Evolutionary conservation across 202 grass and related monocot genomes (phyloP), one percentile per base, ranked within the genome.

Genomic region (Saccharum hybrid): DNA sequence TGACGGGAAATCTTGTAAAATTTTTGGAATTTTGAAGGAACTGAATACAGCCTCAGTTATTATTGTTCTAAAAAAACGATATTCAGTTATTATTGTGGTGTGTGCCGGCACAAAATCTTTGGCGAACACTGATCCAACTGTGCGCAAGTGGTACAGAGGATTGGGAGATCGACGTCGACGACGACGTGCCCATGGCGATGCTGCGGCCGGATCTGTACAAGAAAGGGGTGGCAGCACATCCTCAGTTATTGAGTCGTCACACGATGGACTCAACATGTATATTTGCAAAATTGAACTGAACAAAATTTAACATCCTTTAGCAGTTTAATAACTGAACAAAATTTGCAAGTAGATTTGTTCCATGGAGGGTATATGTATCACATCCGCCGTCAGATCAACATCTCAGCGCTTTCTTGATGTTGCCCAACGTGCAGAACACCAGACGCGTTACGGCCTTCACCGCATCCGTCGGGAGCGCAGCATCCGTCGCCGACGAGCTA

Each of bases 401-500:
- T 42, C 87, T 4, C 66, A 92, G 42, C n/a, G 92, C 85, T 41
- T 74, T 91, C 89, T 79, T 90, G 51, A 98, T 87, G 34, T 93
- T 93, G 46, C 76, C 85, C 85, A 92, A 18, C 2, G 87, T 92
- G 75, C 85, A 82, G 3, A 74, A 88, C 63, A 85, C 78, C 18
- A 98, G 80, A 16, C 64, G 54, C 19, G 76, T 77, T 51, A 83
- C 81, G 8, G 74, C 66, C 30, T 89, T 89, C 59, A 81, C 77
- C 1, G 80, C 82, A 8, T 45, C 83, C 38, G 56, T n/a, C 68
- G 60, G 13, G 46, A 15, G 46, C 46, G 46, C 46, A 5, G 77
- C 82, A 10, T 45, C 85, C 31, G 56, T 23, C 68, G 69, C 41
- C 4, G 87, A 92, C 30, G 87, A 33, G 77, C 72, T 83, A 6